Conservation (phyloP, 225 moss, liverwort and hornwort genomes). For the Rhytidiadelphus loreus region DNA sequence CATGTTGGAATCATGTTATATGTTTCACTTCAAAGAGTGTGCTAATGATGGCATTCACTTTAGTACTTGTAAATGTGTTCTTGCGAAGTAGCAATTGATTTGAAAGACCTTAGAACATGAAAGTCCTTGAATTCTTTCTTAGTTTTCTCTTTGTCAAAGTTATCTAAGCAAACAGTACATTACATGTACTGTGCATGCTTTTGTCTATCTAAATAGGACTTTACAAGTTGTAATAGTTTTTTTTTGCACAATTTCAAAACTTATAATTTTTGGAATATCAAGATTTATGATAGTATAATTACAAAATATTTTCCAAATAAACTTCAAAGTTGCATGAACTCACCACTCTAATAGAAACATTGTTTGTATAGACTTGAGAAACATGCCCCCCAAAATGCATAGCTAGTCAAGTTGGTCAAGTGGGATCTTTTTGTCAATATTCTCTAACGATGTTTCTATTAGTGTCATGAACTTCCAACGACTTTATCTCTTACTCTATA, state of each 20-base stretch:
- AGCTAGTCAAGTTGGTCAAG: background rate
- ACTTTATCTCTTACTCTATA: background rate
- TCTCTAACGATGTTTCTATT: background rate
- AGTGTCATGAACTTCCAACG: background rate
- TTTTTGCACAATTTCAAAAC: background rate
- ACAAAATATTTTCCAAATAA: no score
- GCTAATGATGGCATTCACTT: background rate
- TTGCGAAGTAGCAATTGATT: background rate
- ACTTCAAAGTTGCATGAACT: background rate
- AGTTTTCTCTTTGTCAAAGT: background rate
- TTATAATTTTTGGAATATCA: background rate
- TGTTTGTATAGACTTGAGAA: rapidly evolving
- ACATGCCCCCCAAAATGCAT: background rate
- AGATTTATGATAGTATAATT: background rate
- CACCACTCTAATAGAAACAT: background rate
- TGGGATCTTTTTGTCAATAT: background rate
- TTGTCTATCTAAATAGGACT: background rate
- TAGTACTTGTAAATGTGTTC: background rate
- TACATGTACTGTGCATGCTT: background rate
- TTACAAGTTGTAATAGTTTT: background rate
- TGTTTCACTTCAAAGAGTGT: background rate
- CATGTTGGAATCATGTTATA: background rate
- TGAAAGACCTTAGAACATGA: background rate
- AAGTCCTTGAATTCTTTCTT: background rate
- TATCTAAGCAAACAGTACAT: background rate